phyloP scores from a whole-genome alignment of 2,329 filamentous ascomycete genomes.

The Neonectria magnoliae region DNA sequence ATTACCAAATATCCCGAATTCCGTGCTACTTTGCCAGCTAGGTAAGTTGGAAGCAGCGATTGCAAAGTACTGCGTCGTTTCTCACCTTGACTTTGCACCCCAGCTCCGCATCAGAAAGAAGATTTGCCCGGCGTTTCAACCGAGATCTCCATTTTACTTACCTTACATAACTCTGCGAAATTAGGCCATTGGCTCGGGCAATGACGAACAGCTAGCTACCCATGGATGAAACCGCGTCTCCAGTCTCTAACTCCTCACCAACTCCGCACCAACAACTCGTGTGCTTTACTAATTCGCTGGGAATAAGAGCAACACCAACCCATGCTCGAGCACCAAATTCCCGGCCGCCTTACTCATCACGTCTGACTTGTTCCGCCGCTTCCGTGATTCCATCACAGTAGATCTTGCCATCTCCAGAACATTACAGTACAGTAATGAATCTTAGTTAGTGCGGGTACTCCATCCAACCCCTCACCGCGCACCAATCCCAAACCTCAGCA shows the following conservation, averaged over 20 bases:
- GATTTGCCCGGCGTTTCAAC: background rate
- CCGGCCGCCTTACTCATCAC: slow-evolving; percentile 15
- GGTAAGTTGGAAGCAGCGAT: slow-evolving; percentile 5
- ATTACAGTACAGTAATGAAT: background rate
- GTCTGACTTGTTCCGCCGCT: background rate
- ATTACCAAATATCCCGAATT: background rate
- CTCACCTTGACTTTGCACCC: no score
- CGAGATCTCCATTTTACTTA: background rate
- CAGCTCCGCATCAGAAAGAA: no score
- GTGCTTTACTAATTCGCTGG: background rate
- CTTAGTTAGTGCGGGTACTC: slow-evolving; percentile 12
- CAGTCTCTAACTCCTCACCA: background rate
- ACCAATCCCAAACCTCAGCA: slow-evolving; percentile 19
- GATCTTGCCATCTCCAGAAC: background rate
- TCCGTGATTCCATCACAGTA: background rate
- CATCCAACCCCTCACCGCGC: slow-evolving; percentile 17
- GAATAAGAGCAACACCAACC: background rate
- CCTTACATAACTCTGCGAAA: background rate
- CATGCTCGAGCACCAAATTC: background rate
- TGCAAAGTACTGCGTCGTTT: background rate
- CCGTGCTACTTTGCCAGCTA: background rate
- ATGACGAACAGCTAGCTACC: slow-evolving; percentile 26
- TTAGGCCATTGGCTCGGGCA: slow-evolving; percentile 26
- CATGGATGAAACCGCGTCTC: background rate
- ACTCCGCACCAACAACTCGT: background rate